Percentiles rank a stretch among this genome's conserved stretches.
These are phyloP conservation scores for Candolleomyces efflorescens DNA, from an alignment of 768 basidiomycete genomes.

Conservation along the genomic window DNA sequence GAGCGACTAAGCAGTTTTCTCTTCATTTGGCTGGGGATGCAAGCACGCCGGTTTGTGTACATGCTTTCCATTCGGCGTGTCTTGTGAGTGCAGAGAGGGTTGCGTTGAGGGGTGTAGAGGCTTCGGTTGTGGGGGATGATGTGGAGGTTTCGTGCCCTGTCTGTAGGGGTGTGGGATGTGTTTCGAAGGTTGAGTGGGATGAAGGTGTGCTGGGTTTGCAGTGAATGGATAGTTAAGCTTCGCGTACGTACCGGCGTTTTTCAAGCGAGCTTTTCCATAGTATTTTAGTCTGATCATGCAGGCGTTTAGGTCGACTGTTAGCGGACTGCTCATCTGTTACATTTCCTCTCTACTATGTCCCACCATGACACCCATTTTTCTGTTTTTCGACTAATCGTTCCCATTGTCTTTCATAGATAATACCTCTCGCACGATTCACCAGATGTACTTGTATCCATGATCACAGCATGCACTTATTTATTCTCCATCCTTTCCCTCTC, in stretches of 20 bases:
- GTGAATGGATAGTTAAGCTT: background rate
- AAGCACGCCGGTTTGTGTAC: slow-evolving; percentile 43
- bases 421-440: too few relatives aligned
- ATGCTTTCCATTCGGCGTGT: slow-evolving; percentile 71
- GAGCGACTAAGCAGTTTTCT: slow-evolving; percentile 31
- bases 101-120: slow-evolving; percentile 57
- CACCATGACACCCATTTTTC: too few relatives aligned
- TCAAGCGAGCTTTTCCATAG: background rate
- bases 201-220: slow-evolving; percentile 31
- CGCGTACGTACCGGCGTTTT: background rate
- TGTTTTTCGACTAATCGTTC: too few relatives aligned
- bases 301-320: too few relatives aligned
- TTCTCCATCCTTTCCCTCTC: too few relatives aligned
- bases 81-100: slow-evolving; percentile 64
- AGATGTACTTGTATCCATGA: too few relatives aligned
- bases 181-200: slow-evolving; percentile 60
- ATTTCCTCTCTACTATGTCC: too few relatives aligned
- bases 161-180: slow-evolving; percentile 59
- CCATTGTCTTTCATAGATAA: too few relatives aligned
- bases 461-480: too few relatives aligned
- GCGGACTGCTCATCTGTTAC: too few relatives aligned
- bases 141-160: slow-evolving; percentile 76
- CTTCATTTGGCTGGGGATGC: slow-evolving; percentile 27
- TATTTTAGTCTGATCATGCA: background rate
- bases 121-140: slow-evolving; percentile 29